These are phyloP conservation scores for Trichaptum fuscoviolaceum DNA, from an alignment of 768 basidiomycete genomes.

Conservation along the genomic window DNA sequence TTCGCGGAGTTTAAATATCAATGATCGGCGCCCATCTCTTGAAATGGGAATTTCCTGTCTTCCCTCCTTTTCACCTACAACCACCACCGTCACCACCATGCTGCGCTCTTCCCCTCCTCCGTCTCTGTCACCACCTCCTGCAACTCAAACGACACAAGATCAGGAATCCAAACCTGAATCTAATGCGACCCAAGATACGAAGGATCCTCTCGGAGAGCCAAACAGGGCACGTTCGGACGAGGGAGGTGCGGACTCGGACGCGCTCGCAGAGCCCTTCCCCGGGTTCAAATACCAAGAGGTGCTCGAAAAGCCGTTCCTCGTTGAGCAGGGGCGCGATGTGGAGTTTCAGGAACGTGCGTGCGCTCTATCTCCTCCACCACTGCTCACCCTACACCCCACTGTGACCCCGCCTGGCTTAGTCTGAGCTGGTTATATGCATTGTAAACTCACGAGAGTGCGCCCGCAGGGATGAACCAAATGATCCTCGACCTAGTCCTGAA, in stretches of 20 bases:
- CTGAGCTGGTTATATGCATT: constrained; percentile 1
- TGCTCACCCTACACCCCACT: too few relatives aligned
- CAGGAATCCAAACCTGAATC: neutral
- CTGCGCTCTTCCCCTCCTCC: neutral
- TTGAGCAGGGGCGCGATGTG: neutral
- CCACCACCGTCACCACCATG: neutral
- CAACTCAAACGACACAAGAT: neutral
- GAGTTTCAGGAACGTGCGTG: constrained; percentile 2
- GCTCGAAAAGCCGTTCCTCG: neutral
- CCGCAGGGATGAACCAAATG: neutral
- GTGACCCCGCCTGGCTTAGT: too few relatives aligned
- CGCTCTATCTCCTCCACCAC: neutral
- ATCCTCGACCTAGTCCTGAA: neutral
- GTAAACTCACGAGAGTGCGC: neutral
- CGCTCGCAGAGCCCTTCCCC: neutral
- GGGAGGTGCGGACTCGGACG: neutral
- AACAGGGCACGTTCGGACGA: neutral
- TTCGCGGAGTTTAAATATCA: too few relatives aligned
- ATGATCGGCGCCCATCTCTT: neutral
- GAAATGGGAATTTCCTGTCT: neutral
- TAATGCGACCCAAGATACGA: neutral
- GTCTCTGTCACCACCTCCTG: neutral
- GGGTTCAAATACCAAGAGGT: neutral
- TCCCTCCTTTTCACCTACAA: neutral
- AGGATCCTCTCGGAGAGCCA: too few relatives aligned